Percentiles rank a stretch among this genome's conserved stretches.
These are phyloP conservation scores for Cucurbita argyrosperma DNA, from an alignment of 306 rosid genomes.

Conservation along the genomic window DNA sequence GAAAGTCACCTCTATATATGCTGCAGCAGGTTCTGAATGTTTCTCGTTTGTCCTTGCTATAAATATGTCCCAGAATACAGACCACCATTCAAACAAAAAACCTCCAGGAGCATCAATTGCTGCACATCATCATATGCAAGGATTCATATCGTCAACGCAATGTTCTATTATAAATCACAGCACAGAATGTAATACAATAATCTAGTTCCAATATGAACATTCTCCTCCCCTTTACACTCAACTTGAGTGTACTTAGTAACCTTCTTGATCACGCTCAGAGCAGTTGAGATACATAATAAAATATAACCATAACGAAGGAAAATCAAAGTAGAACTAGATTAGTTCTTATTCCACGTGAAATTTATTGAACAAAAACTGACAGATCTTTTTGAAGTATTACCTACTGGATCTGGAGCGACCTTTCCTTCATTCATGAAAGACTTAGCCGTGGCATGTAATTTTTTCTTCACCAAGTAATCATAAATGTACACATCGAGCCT, in stretches of 20 bases:
- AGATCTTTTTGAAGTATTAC: slow-evolving; percentile 25
- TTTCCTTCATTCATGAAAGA: slow-evolving; percentile 94
- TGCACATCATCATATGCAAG: slow-evolving; percentile 25
- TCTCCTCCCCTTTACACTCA: background rate
- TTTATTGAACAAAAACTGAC: background rate
- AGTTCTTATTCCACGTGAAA: background rate
- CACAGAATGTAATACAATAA: background rate
- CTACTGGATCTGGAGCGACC: slow-evolving; percentile 90
- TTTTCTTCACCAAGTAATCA: slow-evolving; percentile 87
- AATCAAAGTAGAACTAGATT: background rate
- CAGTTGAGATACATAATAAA: background rate
- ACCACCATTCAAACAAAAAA: slow-evolving; percentile 96
- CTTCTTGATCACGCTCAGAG: background rate
- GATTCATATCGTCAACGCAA: background rate
- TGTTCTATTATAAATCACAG: background rate
- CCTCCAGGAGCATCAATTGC: slow-evolving; percentile 99
- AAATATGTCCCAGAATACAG: slow-evolving; percentile 93
- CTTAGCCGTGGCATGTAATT: slow-evolving; percentile 78
- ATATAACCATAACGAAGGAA: background rate
- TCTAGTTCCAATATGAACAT: background rate
- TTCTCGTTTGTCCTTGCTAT: slow-evolving; percentile 83
- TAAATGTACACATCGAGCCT: slow-evolving; percentile 97
- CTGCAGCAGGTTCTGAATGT: slow-evolving; percentile 89
- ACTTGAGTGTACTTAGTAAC: background rate
- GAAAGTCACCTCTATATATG: slow-evolving; percentile 58